phyloP scores from a whole-genome alignment of 768 basidiomycete species.

The Agrocybe pediades region DNA sequence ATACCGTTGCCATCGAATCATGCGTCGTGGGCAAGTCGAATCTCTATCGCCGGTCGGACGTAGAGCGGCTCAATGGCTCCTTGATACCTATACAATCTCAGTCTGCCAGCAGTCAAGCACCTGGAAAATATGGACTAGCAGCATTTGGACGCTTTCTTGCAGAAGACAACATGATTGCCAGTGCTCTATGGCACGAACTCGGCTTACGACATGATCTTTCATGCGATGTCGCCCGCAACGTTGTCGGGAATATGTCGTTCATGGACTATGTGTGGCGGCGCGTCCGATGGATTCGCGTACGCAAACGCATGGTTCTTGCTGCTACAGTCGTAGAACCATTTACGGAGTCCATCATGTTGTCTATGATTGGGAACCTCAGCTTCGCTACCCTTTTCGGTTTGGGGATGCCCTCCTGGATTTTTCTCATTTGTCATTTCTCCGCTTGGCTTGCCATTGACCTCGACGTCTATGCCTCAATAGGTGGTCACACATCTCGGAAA shows the following conservation, averaged over 20 bases:
- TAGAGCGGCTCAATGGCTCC: slow-evolving; percentile 74
- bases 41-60: slow-evolving; percentile 86
- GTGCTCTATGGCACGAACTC: slow-evolving; percentile 92
- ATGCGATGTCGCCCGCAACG: slow-evolving; percentile 87
- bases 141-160: slow-evolving; percentile 90
- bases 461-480: slow-evolving; percentile 78
- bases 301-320: slow-evolving; percentile 88
- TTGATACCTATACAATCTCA: slow-evolving; percentile 44
- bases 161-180: slow-evolving; percentile 97
- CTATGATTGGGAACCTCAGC: slow-evolving; percentile 62
- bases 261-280: slow-evolving; percentile 86
- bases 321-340: slow-evolving; percentile 92
- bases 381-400: slow-evolving; percentile 50
- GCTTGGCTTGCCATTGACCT: slow-evolving; percentile 81
- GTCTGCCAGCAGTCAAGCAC: slow-evolving; percentile 22
- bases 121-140: slow-evolving; percentile 56
- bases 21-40: slow-evolving; percentile 98
- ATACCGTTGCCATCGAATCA: slow-evolving; percentile 84
- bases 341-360: slow-evolving; percentile 81
- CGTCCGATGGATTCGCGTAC: slow-evolving; percentile 95
- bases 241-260: slow-evolving; percentile 86
- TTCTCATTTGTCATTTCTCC: slow-evolving; percentile 59
- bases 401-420: slow-evolving; percentile 53
- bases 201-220: slow-evolving; percentile 87
- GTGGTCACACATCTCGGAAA: slow-evolving; percentile 59